phyloP scores from a whole-genome alignment of 2,329 filamentous ascomycete species.

The Gliomastix tumulicola region DNA sequence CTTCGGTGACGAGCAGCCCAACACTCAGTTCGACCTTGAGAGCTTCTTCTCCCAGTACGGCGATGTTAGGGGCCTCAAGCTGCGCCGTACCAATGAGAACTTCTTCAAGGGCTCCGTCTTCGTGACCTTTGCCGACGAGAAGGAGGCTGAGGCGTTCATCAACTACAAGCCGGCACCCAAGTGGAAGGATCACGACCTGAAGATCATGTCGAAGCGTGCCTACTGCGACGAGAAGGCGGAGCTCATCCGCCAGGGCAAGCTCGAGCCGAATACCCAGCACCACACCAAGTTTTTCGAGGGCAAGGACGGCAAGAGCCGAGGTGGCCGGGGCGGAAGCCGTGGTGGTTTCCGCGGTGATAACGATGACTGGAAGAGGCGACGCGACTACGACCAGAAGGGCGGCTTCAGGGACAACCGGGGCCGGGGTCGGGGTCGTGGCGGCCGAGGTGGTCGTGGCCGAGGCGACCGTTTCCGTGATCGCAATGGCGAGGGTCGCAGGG shows the following conservation, averaged over 20 bases:
- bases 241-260: constrained; percentile 63
- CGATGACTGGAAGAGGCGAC: constrained; percentile 58
- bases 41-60: constrained; percentile 81
- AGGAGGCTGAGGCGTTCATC: constrained; percentile 74
- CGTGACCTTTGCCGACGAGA: constrained; percentile 80
- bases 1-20: constrained; percentile 77
- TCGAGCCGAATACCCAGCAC: constrained; percentile 47
- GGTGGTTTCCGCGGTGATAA: constrained; percentile 18
- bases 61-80: constrained; percentile 72
- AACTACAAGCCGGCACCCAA: constrained; percentile 72
- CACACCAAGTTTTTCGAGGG: constrained; percentile 44
- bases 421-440: constrained; percentile 30
- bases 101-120: constrained; percentile 96
- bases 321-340: constrained; percentile 25
- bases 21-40: constrained; percentile 90
- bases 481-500: constrained; percentile 13
- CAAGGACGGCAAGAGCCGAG: constrained; percentile 19
- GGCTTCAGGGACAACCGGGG: constrained; percentile 46
- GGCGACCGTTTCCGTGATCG: constrained; percentile 24
- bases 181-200: constrained; percentile 73
- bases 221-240: constrained; percentile 76
- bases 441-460: constrained; percentile 33
- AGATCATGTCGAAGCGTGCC: constrained; percentile 80
- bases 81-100: constrained; percentile 67
- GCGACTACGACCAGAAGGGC: constrained; percentile 53